These are phyloP conservation scores for Heterobasidion parviporum DNA, from an alignment of 1,284 basidiomycete genomes.

Conservation along the genomic window DNA sequence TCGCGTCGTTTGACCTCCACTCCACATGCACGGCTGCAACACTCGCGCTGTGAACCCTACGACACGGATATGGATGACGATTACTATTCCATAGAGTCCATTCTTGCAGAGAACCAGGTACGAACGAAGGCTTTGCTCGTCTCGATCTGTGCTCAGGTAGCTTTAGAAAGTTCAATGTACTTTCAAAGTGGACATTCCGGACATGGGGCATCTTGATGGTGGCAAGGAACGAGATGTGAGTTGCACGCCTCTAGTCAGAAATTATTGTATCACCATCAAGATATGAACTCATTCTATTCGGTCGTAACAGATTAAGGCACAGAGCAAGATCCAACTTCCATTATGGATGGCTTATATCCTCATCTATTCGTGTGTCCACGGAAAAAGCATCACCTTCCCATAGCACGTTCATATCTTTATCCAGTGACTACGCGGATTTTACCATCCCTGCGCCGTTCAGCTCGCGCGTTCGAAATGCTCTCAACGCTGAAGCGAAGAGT, in stretches of 20 bases:
- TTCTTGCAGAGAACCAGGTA: constrained; percentile 86
- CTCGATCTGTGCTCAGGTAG: not conserved
- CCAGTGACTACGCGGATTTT: constrained; percentile 80
- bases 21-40: too few species aligned
- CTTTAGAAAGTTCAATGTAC: constrained; percentile 84
- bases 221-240: constrained; percentile 74
- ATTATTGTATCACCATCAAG: not conserved
- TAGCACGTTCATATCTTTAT: constrained; percentile 1
- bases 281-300: not conserved
- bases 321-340: constrained; percentile 71
- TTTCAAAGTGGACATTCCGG: constrained; percentile 79
- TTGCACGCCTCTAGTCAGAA: constrained; percentile 2
- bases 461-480: constrained; percentile 69
- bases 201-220: constrained; percentile 82
- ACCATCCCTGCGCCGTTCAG: constrained; percentile 73
- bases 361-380: constrained; percentile 61
- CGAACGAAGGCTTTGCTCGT: constrained; percentile 4
- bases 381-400: not conserved
- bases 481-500: constrained; percentile 77
- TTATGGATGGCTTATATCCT: constrained; percentile 84
- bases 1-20: constrained; percentile 1
- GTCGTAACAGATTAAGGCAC: constrained; percentile 53
- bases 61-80: constrained; percentile 62
- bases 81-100: constrained; percentile 83
- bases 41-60: not conserved